These are phyloP conservation scores for Suhomyces prunicola DNA, from an alignment of 805 yeast genomes.

Conservation along the genomic window DNA sequence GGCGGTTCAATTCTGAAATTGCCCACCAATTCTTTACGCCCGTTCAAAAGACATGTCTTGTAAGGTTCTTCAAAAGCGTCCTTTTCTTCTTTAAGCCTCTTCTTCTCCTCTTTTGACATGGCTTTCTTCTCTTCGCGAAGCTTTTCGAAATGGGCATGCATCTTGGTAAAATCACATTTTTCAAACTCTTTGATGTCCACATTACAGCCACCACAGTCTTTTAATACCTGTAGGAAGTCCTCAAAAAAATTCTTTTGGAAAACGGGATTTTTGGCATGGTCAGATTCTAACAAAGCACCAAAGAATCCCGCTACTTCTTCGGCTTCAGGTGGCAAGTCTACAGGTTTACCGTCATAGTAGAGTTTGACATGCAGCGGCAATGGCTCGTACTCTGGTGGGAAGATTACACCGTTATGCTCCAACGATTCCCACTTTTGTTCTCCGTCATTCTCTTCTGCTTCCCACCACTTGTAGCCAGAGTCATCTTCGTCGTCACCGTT, in stretches of 20 bases:
- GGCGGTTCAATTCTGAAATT: constrained; percentile 96
- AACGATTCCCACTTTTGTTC: constrained; percentile 82
- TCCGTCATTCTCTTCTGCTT: constrained; percentile 76
- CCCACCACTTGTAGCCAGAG: constrained; percentile 53
- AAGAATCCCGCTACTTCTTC: constrained; percentile 97
- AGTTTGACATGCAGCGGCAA: constrained; percentile 75
- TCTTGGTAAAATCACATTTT: constrained; percentile 75
- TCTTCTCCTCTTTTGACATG: constrained; percentile 71
- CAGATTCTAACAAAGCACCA: constrained; percentile 84
- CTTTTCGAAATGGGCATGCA: constrained; percentile 67
- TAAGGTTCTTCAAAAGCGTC: constrained; percentile 77
- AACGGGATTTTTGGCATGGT: constrained; percentile 82
- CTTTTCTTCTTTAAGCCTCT: constrained; percentile 63
- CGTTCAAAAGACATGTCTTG: constrained; percentile 77
- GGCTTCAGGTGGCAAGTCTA: constrained; percentile 71
- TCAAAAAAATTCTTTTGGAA: constrained; percentile 84
- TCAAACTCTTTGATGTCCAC: constrained; percentile 48
- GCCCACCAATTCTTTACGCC: constrained; percentile 88
- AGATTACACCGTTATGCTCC: constrained; percentile 86
- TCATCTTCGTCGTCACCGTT: constrained; percentile 16
- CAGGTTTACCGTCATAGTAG: constrained; percentile 73
- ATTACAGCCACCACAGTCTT: constrained; percentile 65
- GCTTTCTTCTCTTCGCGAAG: constrained; percentile 70
- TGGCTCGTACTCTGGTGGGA: constrained; percentile 90
- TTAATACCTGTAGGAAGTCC: constrained; percentile 68